Conservation (phyloP, 805 yeast species). For the Candida gorgasii region DNA sequence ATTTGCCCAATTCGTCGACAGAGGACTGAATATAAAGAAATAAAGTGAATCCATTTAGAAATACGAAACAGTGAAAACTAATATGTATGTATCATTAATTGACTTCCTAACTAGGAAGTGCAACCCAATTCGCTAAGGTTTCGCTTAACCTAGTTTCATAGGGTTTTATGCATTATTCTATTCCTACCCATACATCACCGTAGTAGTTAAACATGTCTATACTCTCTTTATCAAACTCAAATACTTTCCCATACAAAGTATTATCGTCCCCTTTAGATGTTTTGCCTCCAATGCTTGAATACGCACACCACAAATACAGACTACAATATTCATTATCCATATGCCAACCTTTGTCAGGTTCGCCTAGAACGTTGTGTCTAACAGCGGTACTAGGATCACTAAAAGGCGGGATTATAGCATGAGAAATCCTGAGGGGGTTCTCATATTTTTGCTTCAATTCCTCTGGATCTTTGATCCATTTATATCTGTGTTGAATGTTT, state of each 20-base stretch:
- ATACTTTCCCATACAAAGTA: conserved; percentile 45
- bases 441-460: conserved; percentile 30
- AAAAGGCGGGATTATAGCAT: conserved; percentile 55
- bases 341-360: conserved; percentile 54
- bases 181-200: conserved; percentile 56
- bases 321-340: conserved; percentile 54
- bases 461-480: conserved; percentile 22
- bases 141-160: neutral
- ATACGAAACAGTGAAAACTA: no score
- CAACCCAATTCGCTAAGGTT: neutral
- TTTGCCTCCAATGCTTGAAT: conserved; percentile 52
- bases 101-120: no score
- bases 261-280: conserved; percentile 29
- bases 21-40: no score
- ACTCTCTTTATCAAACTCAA: conserved; percentile 36
- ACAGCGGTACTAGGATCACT: conserved; percentile 37
- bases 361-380: conserved; percentile 34
- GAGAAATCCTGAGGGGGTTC: conserved; percentile 38
- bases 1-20: no score
- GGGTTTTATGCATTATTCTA: no score
- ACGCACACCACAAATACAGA: conserved; percentile 62
- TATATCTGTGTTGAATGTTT: conserved; percentile 23
- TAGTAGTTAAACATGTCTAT: conserved; percentile 38
- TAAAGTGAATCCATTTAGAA: no score
- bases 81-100: no score